Evolutionary conservation across 2,329 filamentous ascomycete genomes (phyloP), one percentile per base, ranked within the genome.

Genomic region (Pseudogymnoascus sp.): DNA sequence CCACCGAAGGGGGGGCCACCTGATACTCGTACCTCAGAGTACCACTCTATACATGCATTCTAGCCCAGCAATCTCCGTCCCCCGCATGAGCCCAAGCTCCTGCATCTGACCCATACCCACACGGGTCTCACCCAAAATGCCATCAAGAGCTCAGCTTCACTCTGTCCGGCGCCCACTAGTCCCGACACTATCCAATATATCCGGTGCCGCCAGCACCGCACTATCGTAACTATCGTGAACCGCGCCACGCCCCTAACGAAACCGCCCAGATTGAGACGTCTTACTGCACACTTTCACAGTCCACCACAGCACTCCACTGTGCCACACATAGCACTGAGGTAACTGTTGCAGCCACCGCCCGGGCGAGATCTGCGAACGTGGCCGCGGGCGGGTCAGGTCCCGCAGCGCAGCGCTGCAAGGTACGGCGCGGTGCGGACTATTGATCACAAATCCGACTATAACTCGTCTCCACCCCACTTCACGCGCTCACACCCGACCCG

Each of bases 41-140:
- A 34, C 25, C 25, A 57, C 48, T 57, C 48, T 57, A 57, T 57
- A 19, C 48, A 34, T 54, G 7, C 23, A 25, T 14, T 57, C n/a
- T 34, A 57, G 48, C 48, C 48, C 25, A 57, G 48, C 48, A 57
- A 57, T 57, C n/a, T 57, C 48, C 48, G 48, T 57, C 48, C 48
- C 48, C 48, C 48, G 48, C 48, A 25, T 57, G 48, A 25, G 48
- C 48, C 48, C 48, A 34, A 57, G 48, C 48, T 57, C 48, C 48
- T 57, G 25, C 48, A 54, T 57, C 48, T 34, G 48, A 57, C 48
- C 48, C 48, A 34, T 57, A 25, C 48, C 48, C 48, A 34, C 48
- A 57, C 25, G 48, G 48, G 25, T 57, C 48, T 57, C 48, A 57
- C 48, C 25, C 48, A 57, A 57, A 57, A 57, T 57, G 25, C 48